phyloP scores from a whole-genome alignment of 306 rosid species.

The Ceratonia siliqua region DNA sequence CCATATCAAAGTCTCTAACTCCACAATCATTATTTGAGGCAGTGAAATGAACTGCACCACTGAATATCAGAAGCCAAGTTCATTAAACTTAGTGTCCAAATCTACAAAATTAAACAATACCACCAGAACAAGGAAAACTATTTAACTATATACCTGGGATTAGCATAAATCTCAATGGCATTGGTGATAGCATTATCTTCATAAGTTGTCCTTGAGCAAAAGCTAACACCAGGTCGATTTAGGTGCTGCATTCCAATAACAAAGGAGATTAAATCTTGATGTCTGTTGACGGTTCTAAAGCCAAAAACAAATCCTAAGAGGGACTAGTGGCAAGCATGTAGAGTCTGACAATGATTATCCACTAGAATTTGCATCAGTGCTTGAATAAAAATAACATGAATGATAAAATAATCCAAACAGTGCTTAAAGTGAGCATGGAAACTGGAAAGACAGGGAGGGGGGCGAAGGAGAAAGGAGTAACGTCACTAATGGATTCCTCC shows the following conservation, averaged over 20 bases:
- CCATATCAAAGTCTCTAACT: constrained; percentile 81
- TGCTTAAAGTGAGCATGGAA: not conserved
- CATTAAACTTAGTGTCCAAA: not conserved
- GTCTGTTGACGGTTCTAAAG: constrained; percentile 30
- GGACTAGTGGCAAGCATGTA: constrained; percentile 17
- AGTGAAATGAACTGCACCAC: constrained; percentile 84
- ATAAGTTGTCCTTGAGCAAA: constrained; percentile 75
- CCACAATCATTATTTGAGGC: constrained; percentile 79
- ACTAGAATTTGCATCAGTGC: constrained; percentile 1
- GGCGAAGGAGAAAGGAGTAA: not conserved
- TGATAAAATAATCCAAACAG: not conserved
- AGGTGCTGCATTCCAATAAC: constrained; percentile 61
- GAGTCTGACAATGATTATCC: not conserved
- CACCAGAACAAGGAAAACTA: constrained; percentile 45
- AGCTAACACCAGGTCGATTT: constrained; percentile 75
- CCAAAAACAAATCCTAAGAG: constrained; percentile 11
- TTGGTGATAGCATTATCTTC: constrained; percentile 88
- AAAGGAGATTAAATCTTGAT: constrained; percentile 25
- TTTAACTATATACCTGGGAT: constrained; percentile 54
- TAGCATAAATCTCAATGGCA: constrained; percentile 66
- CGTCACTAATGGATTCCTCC: not conserved
- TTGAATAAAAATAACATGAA: constrained; percentile 5
- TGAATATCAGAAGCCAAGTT: constrained; percentile 28
- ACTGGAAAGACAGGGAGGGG: not conserved
- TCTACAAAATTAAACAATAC: constrained; percentile 36